These are phyloP conservation scores for Pezicula carpinea DNA, from an alignment of 2,329 filamentous ascomycete genomes.

Conservation along the genomic window DNA sequence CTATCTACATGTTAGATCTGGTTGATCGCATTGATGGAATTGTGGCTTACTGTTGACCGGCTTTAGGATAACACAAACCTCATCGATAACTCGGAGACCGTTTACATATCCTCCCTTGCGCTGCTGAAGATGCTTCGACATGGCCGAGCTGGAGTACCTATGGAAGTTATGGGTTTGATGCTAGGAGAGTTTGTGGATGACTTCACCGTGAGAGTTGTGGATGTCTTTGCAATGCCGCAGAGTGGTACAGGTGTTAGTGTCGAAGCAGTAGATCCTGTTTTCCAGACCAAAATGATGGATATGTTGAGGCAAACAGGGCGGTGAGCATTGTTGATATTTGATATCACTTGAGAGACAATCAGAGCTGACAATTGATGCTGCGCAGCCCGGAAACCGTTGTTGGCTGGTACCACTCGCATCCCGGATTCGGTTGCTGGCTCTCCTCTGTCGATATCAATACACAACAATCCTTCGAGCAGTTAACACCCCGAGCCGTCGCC, in stretches of 20 bases:
- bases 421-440: conserved; percentile 98
- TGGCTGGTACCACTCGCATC: conserved; percentile 99
- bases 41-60: conserved; percentile 9
- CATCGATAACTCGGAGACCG: conserved; percentile 98
- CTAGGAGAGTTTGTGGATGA: conserved; percentile 98
- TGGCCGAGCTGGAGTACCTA: conserved; percentile 93
- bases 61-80: conserved; percentile 79
- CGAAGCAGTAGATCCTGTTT: conserved; percentile 96
- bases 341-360: background rate
- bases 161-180: conserved; percentile 99
- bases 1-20: conserved; percentile 3
- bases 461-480: conserved; percentile 98
- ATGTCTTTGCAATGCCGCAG: conserved; percentile 99
- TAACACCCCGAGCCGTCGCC: conserved; percentile 92
- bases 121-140: conserved; percentile 98
- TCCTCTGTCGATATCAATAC: conserved; percentile 99
- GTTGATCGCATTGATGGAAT: conserved; percentile 5
- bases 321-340: conserved; percentile 39
- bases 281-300: conserved; percentile 99
- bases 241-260: conserved; percentile 97
- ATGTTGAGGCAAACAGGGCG: conserved; percentile 97
- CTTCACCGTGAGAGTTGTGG: conserved; percentile 96
- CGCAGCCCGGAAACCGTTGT: conserved; percentile 89
- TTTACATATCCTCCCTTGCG: conserved; percentile 97
- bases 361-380: conserved; percentile 8